These are phyloP conservation scores for Geranium incanum DNA, from an alignment of 441 rosid species.

Conservation along the genomic window DNA sequence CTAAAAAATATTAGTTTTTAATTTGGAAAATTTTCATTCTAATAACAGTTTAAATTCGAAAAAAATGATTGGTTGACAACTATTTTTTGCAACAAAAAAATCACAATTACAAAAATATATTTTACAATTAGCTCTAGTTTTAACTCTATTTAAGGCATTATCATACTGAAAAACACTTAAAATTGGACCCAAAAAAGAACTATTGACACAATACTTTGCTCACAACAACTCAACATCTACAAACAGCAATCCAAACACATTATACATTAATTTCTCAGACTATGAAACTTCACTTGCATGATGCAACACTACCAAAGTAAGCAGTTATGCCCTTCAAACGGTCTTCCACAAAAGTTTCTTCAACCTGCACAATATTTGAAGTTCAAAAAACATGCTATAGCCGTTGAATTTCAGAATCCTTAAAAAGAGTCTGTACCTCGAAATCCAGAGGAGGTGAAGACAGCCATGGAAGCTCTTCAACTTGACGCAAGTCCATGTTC, in stretches of 20 bases:
- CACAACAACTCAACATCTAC: background rate
- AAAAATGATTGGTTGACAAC: too few relatives aligned
- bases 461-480: slow-evolving; percentile 30
- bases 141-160: too few relatives aligned
- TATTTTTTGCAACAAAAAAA: too few relatives aligned
- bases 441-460: slow-evolving; percentile 29
- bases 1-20: too few relatives aligned
- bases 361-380: slow-evolving; percentile 18
- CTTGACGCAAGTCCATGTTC: slow-evolving; percentile 26
- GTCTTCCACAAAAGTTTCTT: slow-evolving; percentile 25
- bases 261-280: background rate
- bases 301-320: slow-evolving; percentile 19
- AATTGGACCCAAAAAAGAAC: too few relatives aligned
- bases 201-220: too few relatives aligned
- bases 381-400: background rate
- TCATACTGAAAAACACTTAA: too few relatives aligned
- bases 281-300: background rate
- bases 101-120: too few relatives aligned
- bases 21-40: too few relatives aligned
- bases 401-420: background rate
- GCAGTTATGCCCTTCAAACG: slow-evolving; percentile 26
- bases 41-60: too few relatives aligned
- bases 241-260: background rate
- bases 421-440: slow-evolving; percentile 18
- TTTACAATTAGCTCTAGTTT: too few relatives aligned